Conservation (phyloP, 2,329 filamentous ascomycete genomes). For the Lasiodiplodia theobromae region DNA sequence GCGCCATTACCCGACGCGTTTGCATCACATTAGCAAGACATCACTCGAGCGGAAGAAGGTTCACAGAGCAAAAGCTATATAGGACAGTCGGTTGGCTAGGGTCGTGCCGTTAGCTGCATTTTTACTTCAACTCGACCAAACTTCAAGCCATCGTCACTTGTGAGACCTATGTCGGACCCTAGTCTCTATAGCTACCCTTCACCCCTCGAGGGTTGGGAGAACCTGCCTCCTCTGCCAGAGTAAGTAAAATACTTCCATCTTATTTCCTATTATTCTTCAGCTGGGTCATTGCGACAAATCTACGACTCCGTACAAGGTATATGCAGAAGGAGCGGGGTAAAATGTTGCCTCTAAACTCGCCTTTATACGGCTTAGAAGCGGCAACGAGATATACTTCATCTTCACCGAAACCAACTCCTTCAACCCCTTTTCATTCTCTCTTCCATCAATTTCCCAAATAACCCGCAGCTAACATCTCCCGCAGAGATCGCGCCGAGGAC, state of each 20-base stretch:
- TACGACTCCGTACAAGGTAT: neutral
- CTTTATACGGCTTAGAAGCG: neutral
- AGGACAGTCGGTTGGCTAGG: neutral
- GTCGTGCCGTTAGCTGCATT: neutral
- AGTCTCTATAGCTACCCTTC: slow-evolving; percentile 60
- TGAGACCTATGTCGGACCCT: slow-evolving; percentile 47
- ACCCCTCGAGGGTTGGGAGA: slow-evolving; percentile 65
- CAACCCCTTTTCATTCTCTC: neutral
- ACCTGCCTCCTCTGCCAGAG: slow-evolving; percentile 62
- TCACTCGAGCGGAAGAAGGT: neutral
- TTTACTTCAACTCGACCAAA: neutral
- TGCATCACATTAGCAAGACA: slow-evolving; percentile 11
- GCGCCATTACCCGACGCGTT: slow-evolving; percentile 11
- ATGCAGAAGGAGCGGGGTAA: neutral
- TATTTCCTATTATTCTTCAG: neutral
- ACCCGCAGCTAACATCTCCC: neutral
- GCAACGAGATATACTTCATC: neutral
- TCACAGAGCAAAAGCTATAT: neutral
- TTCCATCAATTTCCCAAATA: neutral
- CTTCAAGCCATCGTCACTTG: neutral
- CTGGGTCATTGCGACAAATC: neutral
- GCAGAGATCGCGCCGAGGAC: slow-evolving; percentile 68
- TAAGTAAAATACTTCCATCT: slow-evolving; percentile 32
- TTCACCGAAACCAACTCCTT: neutral
- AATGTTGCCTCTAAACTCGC: neutral